Evolutionary conservation across 2,329 filamentous ascomycete species (phyloP).

Genomic region (Coniochaeta prunicola): DNA sequence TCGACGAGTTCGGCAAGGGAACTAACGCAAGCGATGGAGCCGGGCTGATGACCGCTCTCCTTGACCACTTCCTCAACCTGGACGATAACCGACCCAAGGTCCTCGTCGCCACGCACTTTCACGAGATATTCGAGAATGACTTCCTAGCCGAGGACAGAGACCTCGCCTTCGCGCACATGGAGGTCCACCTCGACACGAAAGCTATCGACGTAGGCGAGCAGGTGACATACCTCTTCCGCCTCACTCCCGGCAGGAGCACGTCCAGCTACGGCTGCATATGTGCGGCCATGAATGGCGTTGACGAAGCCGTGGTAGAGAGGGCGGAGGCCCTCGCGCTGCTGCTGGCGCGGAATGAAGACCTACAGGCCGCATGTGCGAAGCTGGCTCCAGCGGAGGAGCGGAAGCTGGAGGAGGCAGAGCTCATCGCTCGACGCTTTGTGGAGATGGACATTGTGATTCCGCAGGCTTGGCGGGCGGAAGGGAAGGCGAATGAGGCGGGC

Average conservation of each 20-base stretch:
- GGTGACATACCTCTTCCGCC: constrained; percentile 67
- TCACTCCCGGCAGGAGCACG: constrained; percentile 59
- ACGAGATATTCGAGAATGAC: constrained; percentile 64
- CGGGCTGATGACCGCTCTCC: constrained; percentile 49
- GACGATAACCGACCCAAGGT: constrained; percentile 44
- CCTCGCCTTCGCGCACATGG: constrained; percentile 63
- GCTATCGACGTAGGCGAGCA: constrained; percentile 49
- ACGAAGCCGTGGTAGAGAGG: constrained; percentile 61
- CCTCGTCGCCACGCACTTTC: constrained; percentile 55
- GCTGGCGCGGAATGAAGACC: constrained; percentile 64
- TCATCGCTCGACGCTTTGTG: constrained; percentile 51
- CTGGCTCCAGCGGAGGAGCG: constrained; percentile 56
- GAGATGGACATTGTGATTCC: constrained; percentile 28
- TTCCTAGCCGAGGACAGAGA: constrained; percentile 42
- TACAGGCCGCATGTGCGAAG: constrained; percentile 63
- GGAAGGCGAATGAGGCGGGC: neutral
- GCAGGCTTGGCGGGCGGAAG: neutral
- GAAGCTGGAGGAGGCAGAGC: constrained; percentile 62
- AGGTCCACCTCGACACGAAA: constrained; percentile 52
- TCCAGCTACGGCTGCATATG: constrained; percentile 84
- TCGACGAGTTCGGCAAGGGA: constrained; percentile 82
- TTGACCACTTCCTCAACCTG: constrained; percentile 47
- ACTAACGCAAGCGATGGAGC: constrained; percentile 52
- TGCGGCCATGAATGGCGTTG: constrained; percentile 80
- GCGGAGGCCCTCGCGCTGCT: constrained; percentile 68